Base-by-base conservation (phyloP, 2,329 filamentous ascomycete genomes). In the Nakataea oryzae region DNA sequence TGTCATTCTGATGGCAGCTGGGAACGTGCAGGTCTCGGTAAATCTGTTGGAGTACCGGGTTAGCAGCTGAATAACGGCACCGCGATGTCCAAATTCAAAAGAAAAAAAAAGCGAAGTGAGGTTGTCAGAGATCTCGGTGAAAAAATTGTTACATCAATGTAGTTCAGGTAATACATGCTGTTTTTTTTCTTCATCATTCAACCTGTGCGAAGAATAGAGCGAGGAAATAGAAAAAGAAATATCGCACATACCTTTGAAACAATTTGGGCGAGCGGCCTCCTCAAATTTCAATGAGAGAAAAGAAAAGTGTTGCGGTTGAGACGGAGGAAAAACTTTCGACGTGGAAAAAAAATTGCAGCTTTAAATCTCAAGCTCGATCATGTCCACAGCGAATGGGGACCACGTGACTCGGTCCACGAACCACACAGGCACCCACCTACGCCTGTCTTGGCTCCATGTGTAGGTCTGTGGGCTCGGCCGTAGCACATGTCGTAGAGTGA, bases 91-190 rank as follows among this genome's bases (percentile, higher is more conserved):
- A 50, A n/a, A n/a, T 50, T n/a, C 17, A 56, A 21, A 62, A 47
- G 28, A 54, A 47, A 27, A 57, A 3, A 9, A 29, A 11, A 21
- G 13, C 9, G 32, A 59, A 26, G 24, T 61, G 61, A 55, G 63
- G 62, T 63, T 73, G 71, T 87, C 85, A 87, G 85, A 87, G 84
- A 87, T 87, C 84, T 87, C 87, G 84, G 84, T 87, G 82, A 85
- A 84, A 81, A 83, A 71, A 41, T 56, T 72, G 74, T 75, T 75
- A 79, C 77, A 83, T 83, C 82, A 84, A 75, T 73, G 74, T 27
- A 74, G 70, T 65, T 76, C 73, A 72, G 73, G 73, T 75, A 74
- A 75, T 74, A 75, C 72, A 75, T 76, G 74, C 73, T 74, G 74
- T 69, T 67, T 61, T 60, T 57, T 50, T 67, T 57, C 28, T 71